These are phyloP conservation scores for Fusarium paranaense DNA, from an alignment of 2,329 filamentous ascomycete species.

Conservation along the genomic window DNA sequence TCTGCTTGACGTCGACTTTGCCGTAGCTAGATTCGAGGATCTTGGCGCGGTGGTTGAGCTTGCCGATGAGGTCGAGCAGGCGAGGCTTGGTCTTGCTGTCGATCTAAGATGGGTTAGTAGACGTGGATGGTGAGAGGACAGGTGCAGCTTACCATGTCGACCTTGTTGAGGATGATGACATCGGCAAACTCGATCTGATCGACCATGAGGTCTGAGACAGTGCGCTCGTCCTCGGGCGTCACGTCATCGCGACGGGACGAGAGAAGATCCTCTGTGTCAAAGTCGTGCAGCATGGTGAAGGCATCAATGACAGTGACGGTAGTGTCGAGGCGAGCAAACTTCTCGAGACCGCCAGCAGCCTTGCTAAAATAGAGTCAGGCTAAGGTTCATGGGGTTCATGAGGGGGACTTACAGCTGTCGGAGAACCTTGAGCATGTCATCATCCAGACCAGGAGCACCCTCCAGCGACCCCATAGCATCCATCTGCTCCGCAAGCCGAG, in stretches of 20 bases:
- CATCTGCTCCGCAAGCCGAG: slow-evolving; percentile 63
- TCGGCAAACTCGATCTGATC: slow-evolving; percentile 84
- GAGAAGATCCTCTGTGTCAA: slow-evolving; percentile 76
- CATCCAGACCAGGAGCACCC: slow-evolving; percentile 48
- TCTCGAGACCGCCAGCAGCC: slow-evolving; percentile 72
- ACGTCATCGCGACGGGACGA: slow-evolving; percentile 73
- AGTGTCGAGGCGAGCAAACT: slow-evolving; percentile 75
- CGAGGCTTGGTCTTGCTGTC: slow-evolving; percentile 55
- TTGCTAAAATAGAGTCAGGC: slow-evolving; percentile 47
- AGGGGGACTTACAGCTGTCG: slow-evolving; percentile 48
- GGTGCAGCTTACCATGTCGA: slow-evolving; percentile 64
- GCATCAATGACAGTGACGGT: slow-evolving; percentile 80
- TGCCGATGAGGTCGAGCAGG: slow-evolving; percentile 65
- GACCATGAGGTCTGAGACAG: slow-evolving; percentile 80
- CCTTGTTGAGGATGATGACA: slow-evolving; percentile 78
- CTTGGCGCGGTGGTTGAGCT: slow-evolving; percentile 75
- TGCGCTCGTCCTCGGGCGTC: slow-evolving; percentile 75
- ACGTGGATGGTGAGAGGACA: not conserved
- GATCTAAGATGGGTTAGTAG: slow-evolving; percentile 44
- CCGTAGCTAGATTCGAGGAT: slow-evolving; percentile 70
- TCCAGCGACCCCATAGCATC: slow-evolving; percentile 48
- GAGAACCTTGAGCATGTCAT: slow-evolving; percentile 50
- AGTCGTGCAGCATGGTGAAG: slow-evolving; percentile 78
- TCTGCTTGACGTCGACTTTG: slow-evolving; percentile 69
- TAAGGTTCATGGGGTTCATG: no score